Base-by-base conservation (phyloP, 441 rosid genomes). In the Erodium texanum region DNA sequence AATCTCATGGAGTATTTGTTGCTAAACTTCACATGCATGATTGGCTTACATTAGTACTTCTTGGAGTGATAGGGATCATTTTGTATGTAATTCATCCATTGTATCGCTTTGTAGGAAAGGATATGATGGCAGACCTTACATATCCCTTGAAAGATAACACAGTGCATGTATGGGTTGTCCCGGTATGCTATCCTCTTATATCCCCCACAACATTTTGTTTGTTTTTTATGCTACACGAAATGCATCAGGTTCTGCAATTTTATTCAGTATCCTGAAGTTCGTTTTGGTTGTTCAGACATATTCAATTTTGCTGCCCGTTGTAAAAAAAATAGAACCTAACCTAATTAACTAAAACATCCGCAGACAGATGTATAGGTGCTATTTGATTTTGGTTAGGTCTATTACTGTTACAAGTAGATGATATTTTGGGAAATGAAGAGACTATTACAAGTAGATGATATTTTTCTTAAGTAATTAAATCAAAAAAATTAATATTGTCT, bases 91-190 rank as follows among this genome's bases (percentile, higher is more conserved):
- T 89, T 24, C 86, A 85, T 68, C 98, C 98, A 22, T 93, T 90
- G 77, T 86, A 87, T 73, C 93, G 97, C 61, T 93, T 74, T 81
- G 96, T 93, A 22, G 94, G 98, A 43, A 86, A 89, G 75, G 93
- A 93, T 74, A 89, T 93, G 98, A 87, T 90, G 96, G 77, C 80
- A 56, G 96, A 90, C 82, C 90, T 93, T 18, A 86, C 77, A 64
- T 93, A 86, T 76, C 98, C 98, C 5, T 74, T 90, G 72, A 82
- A 86, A 76, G 68, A 78, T 56, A 86, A 87, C 78, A 89, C 97
- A 2, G 86, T 90, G 71, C 97, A 96, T 23, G 67, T 86, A 65
- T 90, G 94, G 96, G 74, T 83, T 67, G 95, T 89, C 7, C 92
- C 93, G 15, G 97, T 89, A 81, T 80, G 89, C 59, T 62, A 23